Evolutionary conservation across 306 rosid species (phyloP), one percentile per base, ranked within the genome.

Genomic region (Cicer arietinum): DNA sequence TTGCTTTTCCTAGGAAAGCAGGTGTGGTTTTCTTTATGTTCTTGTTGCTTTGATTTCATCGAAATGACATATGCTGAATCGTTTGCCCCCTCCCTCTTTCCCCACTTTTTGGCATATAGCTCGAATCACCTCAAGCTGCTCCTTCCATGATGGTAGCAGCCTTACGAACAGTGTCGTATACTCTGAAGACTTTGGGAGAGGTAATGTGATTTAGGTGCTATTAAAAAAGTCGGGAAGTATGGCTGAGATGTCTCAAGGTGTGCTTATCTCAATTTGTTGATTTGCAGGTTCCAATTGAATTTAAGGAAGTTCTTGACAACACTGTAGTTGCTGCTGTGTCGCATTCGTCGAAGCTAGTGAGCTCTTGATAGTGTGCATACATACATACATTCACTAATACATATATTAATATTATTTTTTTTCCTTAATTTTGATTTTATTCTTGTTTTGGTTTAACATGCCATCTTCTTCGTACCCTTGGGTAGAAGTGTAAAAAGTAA

Each of bases 181-280:
- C 90, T 57, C 80, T 94, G 60, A 94, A 89, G 85, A 86, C 95
- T 47, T 77, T 94, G 77, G 98, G 97, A 80, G 97, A 94, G 95
- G 98, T 78, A 71, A 75, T 25, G 35, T 51, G 61, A 66, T 72
- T 25, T 64, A 10, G 51, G 42, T 71, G 37, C 72, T 74, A 13
- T 50, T 63, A 14, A n/a, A 8, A 51, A 66, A 56, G 53, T 12
- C 47, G 59, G 42, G 42, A 73, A 53, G 45, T 67, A 61, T n/a
- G 47, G 11, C 17, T 30, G 17, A 67, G 58, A 69, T 69, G 47
- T 80, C 71, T 59, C 16, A 52, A 25, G 35, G 47, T 69, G 60
- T 76, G 67, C 80, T 61, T 81, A 79, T 67, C 67, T 79, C 63
- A 73, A 47, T 62, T 76, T 82, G 52, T 69, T 76, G 37, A 73